phyloP scores from a whole-genome alignment of 129 eudicot genomes.

The Deinandra increscens region DNA sequence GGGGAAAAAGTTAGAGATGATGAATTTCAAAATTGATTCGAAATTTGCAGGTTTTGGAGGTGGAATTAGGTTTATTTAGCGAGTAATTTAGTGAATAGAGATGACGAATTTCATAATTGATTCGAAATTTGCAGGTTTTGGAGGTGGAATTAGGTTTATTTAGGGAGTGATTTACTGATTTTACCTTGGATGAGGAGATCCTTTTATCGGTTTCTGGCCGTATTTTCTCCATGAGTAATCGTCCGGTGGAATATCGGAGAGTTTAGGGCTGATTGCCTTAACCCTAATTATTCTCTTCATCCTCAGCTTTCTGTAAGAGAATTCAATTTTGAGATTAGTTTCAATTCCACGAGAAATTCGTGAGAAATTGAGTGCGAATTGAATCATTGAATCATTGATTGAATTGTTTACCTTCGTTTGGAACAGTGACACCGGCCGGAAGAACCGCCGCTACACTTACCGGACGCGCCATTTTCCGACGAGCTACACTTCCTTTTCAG shows the following conservation, averaged over 20 bases:
- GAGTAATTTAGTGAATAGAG: neutral
- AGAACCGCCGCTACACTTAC: slow-evolving; percentile 84
- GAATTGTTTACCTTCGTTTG: slow-evolving; percentile 51
- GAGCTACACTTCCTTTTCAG: slow-evolving; percentile 68
- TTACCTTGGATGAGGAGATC: slow-evolving; percentile 98
- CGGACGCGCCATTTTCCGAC: slow-evolving; percentile 69
- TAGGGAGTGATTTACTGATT: neutral
- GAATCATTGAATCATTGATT: neutral
- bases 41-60: neutral
- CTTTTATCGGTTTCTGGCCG: slow-evolving; percentile 97
- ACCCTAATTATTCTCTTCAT: slow-evolving; percentile 75
- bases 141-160: neutral
- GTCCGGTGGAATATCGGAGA: slow-evolving; percentile 94
- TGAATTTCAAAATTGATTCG: neutral
- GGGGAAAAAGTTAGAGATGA: neutral
- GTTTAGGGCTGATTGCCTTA: slow-evolving; percentile 85
- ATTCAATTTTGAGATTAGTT: neutral
- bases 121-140: neutral
- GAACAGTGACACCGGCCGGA: slow-evolving; percentile 85
- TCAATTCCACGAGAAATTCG: too few species aligned
- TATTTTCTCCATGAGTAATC: slow-evolving; percentile 97
- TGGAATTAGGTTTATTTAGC: neutral
- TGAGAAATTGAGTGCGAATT: neutral
- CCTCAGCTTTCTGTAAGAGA: slow-evolving; percentile 47
- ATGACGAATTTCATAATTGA: neutral